Conservation (phyloP, 129 eudicot genomes). For the Chrysanthemum makinoi region DNA sequence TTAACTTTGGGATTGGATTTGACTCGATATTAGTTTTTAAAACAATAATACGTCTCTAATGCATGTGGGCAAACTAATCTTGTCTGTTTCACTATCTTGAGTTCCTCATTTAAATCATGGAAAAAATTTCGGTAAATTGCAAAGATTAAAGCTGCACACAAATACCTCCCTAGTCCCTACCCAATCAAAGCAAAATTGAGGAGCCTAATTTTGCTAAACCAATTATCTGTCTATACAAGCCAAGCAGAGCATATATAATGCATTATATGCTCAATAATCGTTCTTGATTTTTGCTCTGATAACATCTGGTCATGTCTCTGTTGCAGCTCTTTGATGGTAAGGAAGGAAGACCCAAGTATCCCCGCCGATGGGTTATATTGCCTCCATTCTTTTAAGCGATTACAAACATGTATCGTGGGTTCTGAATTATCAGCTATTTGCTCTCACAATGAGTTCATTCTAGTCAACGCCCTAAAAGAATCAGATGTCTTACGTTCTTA, state of each 20-base stretch:
- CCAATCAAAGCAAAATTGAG: background rate
- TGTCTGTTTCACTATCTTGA: too few relatives aligned
- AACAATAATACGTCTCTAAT: too few relatives aligned
- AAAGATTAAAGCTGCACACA: background rate
- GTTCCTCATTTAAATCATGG: background rate
- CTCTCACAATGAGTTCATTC: slow-evolving; percentile 20
- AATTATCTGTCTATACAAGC: background rate
- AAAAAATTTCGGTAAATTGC: background rate
- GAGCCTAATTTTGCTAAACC: background rate
- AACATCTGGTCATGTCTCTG: slow-evolving; percentile 7
- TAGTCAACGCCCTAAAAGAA: background rate
- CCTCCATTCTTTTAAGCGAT: slow-evolving; percentile 80
- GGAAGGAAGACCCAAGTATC: slow-evolving; percentile 94
- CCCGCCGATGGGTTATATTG: slow-evolving; percentile 91
- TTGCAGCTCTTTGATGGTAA: slow-evolving; percentile 94
- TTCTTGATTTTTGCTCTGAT: slow-evolving; percentile 10
- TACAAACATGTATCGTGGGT: slow-evolving; percentile 6
- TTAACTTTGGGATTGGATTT: too few relatives aligned
- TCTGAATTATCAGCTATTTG: slow-evolving; percentile 17
- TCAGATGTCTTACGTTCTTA: slow-evolving; percentile 9
- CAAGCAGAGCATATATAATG: background rate
- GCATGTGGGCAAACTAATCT: too few relatives aligned
- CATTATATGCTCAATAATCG: background rate
- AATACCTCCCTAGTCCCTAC: background rate
- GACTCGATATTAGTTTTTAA: too few relatives aligned